Percentiles rank a stretch among this genome's conserved stretches.
Evolutionary conservation across 768 basidiomycete genomes (phyloP).

Genomic region (Mycena amicta): DNA sequence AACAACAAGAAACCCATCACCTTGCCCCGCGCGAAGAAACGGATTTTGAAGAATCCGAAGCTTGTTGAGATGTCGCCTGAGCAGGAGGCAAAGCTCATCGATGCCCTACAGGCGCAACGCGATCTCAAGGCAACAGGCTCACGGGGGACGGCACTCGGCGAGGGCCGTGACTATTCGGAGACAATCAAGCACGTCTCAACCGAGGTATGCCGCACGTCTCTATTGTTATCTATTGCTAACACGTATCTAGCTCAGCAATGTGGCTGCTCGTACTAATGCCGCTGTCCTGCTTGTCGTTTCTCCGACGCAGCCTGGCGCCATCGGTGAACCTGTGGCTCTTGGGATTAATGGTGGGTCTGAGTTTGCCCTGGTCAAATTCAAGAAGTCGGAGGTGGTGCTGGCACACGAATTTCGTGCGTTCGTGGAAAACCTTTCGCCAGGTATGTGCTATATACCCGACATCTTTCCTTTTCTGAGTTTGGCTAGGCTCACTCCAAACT

Average conservation of each 20-base stretch:
- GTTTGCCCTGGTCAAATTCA: not conserved
- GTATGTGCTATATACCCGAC: too few species aligned
- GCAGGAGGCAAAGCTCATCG: not conserved
- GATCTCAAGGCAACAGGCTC: not conserved
- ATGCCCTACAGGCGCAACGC: not conserved
- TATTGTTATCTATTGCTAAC: not conserved
- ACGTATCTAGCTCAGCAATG: not conserved
- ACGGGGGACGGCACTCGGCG: not conserved
- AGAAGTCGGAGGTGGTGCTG: not conserved
- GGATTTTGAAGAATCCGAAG: not conserved
- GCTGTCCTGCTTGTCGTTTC: not conserved
- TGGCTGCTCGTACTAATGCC: not conserved
- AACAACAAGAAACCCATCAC: not conserved
- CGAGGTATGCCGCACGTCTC: not conserved
- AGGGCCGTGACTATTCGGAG: not conserved
- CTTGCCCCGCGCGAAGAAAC: not conserved
- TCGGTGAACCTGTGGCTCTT: not conserved
- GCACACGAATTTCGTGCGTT: not conserved
- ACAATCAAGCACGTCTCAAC: not conserved
- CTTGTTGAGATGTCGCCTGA: not conserved
- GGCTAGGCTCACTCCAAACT: not conserved
- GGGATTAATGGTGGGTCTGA: not conserved
- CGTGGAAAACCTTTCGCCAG: not conserved
- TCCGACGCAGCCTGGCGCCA: not conserved
- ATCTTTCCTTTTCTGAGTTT: not conserved